Conservation (phyloP, 2,329 filamentous ascomycete genomes). For the Cercospora beticola region DNA sequence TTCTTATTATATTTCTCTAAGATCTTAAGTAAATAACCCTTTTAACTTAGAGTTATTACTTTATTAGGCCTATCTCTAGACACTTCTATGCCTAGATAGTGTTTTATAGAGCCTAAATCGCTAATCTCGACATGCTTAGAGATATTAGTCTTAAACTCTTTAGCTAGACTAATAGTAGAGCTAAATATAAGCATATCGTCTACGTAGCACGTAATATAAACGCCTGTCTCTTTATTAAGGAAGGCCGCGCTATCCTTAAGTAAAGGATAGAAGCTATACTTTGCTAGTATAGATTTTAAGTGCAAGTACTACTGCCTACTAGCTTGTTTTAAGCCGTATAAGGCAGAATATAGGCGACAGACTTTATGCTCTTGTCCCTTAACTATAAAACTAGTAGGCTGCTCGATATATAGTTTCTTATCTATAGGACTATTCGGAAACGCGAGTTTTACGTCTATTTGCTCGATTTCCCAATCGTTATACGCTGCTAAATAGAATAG, state of each 20-base stretch:
- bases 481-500: background rate
- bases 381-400: slow-evolving; percentile 10
- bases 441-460: too few species aligned
- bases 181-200: slow-evolving; percentile 16
- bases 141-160: too few species aligned
- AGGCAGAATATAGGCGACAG: slow-evolving; percentile 7
- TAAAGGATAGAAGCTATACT: slow-evolving; percentile 8
- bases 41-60: too few species aligned
- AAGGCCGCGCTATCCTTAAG: slow-evolving; percentile 5
- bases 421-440: slow-evolving; percentile 12
- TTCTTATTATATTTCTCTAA: too few species aligned
- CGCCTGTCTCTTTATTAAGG: slow-evolving; percentile 6
- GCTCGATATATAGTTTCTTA: slow-evolving; percentile 10
- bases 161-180: slow-evolving; percentile 6
- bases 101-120: too few species aligned
- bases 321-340: slow-evolving; percentile 16
- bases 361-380: slow-evolving; percentile 4
- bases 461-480: too few species aligned
- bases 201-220: slow-evolving; percentile 10
- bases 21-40: too few species aligned
- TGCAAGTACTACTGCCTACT: slow-evolving; percentile 11
- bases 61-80: too few species aligned
- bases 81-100: too few species aligned
- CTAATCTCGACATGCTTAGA: too few species aligned
- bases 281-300: slow-evolving; percentile 9